A percentile compares a stretch with the other conserved stretches of the same genome.
These are phyloP conservation scores for Hepatocystis sp. DNA, from an alignment of 169 alveolate genomes.

Conservation along the genomic window DNA sequence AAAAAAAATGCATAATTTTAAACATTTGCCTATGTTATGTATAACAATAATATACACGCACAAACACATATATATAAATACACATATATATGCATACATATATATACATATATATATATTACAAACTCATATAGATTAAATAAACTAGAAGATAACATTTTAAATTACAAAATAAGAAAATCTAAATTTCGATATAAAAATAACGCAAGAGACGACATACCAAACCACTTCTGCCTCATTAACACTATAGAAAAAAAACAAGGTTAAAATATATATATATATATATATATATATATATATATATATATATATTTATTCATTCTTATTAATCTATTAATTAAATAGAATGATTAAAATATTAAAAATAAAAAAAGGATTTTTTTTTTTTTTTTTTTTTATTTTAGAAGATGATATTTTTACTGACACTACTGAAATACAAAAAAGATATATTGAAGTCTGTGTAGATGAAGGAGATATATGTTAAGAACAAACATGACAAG, in stretches of 20 bases:
- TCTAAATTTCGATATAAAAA: constrained; percentile 19
- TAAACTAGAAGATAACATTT: constrained; percentile 39
- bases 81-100: constrained; percentile 7
- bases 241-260: constrained; percentile 29
- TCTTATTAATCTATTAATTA: constrained; percentile 6
- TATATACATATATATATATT: neutral
- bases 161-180: constrained; percentile 49
- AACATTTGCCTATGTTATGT: too few species aligned
- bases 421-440: constrained; percentile 23
- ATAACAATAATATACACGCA: too few species aligned
- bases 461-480: constrained; percentile 65
- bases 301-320: too few species aligned
- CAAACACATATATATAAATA: constrained; percentile 22
- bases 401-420: constrained; percentile 50
- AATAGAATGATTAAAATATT: constrained; percentile 3
- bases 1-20: too few species aligned
- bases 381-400: constrained; percentile 28
- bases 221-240: constrained; percentile 68
- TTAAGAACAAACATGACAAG: constrained; percentile 12
- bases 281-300: too few species aligned
- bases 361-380: constrained; percentile 1
- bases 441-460: constrained; percentile 57
- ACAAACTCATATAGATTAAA: constrained; percentile 26
- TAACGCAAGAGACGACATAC: constrained; percentile 42
- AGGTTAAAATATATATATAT: constrained; percentile 28